Evolutionary conservation across 139 green algal species (phyloP).

Genomic region (Asterochloris erici): DNA sequence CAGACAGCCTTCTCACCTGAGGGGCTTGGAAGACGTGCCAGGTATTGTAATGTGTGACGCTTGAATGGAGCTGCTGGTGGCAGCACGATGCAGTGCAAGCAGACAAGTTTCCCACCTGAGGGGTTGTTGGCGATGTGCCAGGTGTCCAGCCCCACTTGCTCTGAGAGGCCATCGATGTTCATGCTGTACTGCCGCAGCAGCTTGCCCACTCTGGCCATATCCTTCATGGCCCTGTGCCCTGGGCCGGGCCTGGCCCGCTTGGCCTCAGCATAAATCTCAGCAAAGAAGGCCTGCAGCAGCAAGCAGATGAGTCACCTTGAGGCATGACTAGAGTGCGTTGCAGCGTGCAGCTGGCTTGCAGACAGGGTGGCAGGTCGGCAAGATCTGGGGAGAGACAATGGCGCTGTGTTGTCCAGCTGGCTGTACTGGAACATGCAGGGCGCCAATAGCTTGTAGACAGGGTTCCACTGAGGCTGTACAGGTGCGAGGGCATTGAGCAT

Average conservation of each 20-base stretch:
- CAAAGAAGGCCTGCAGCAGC: slow-evolving; percentile 69
- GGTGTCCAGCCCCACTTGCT: slow-evolving; percentile 69
- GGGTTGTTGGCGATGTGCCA: slow-evolving; percentile 79
- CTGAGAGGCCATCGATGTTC: slow-evolving; percentile 88
- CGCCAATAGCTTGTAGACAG: no score
- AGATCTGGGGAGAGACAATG: no score
- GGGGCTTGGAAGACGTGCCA: no score
- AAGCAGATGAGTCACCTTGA: background rate
- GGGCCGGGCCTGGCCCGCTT: slow-evolving; percentile 40
- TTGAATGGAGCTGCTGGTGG: no score
- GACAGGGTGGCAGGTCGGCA: no score
- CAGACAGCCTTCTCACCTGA: background rate
- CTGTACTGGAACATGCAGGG: no score
- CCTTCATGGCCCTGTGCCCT: slow-evolving; percentile 53
- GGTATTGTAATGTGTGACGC: no score
- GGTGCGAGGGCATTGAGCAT: no score
- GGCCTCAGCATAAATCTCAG: slow-evolving; percentile 78
- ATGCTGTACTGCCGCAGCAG: slow-evolving; percentile 88
- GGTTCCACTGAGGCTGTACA: no score
- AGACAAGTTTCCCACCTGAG: slow-evolving; percentile 22
- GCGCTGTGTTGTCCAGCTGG: no score
- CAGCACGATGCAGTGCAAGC: no score
- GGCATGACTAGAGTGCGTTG: background rate
- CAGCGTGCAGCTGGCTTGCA: no score
- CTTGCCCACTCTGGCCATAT: slow-evolving; percentile 36